Base-by-base conservation (phyloP, 129 eudicot genomes). In the Scalesia atractyloides region DNA sequence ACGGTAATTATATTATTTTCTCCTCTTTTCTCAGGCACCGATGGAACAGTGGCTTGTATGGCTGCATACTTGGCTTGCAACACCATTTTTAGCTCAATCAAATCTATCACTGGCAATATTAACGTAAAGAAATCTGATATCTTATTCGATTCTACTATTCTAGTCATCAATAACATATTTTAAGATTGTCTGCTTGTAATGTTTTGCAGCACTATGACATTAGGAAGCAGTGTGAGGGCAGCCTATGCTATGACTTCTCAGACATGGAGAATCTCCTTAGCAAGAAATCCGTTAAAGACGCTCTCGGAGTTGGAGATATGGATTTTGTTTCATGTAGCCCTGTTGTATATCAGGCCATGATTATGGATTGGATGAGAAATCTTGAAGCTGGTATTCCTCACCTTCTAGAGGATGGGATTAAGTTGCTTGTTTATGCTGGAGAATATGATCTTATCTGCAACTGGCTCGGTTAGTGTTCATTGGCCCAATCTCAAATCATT, bases 381-480 rank as follows among this genome's bases (percentile, higher is more conserved):
- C 92, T 87, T 7, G 98, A 94, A 81, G 87, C 79, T 10, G 97
- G 98, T 19, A 94, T 94, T 49, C 98, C 98, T 41, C 82, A 76
- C 9, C 93, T 94, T 17, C 91, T 94, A 2, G 98, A 87, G 81
- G 97, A 94, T 70, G 98, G 92, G 33, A 73, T 94, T 62, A 82
- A 94, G 82, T 39, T 94, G 84, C 96, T 94, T 30, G 77, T 90
- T 4, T 94, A 94, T 81, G 98, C 97, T 19, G 98, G 98, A 54
- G 98, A 93, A 76, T 93, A 93, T 83, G 98, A 93, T 80, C 88
- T 93, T 74, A 94, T 94, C 15, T 94, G 98, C 96, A 94, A 94
- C 77, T 94, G 97, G 97, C 98, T 94, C 44, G 98, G 98, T 90
- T 75, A 82, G 89, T 62, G 9, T 41, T 74, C 15, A 53, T 16